Percentiles rank a stretch among this genome's conserved stretches.
These are phyloP conservation scores for Cytospora mali DNA, from an alignment of 2,329 filamentous ascomycete genomes.

Conservation along the genomic window DNA sequence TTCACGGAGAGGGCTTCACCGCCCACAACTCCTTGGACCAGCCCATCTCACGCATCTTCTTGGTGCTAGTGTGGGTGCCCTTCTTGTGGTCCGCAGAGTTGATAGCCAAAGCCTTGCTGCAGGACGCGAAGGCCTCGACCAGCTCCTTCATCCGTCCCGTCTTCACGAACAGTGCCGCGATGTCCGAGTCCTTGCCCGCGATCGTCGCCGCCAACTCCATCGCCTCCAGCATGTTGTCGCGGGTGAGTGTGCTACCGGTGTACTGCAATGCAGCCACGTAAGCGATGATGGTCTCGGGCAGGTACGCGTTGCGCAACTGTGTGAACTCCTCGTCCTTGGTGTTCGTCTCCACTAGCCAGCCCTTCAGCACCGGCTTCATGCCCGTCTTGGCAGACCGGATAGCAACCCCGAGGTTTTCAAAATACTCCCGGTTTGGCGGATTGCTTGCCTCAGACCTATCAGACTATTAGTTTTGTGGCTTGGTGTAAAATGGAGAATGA, in stretches of 20 bases:
- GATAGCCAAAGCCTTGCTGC: conserved; percentile 71
- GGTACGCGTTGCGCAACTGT: conserved; percentile 72
- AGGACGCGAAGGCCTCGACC: conserved; percentile 73
- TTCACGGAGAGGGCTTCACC: conserved; percentile 45
- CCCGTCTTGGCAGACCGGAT: conserved; percentile 57
- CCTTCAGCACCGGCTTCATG: conserved; percentile 64
- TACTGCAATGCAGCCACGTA: conserved; percentile 82
- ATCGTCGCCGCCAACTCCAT: conserved; percentile 83
- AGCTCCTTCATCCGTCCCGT: conserved; percentile 74
- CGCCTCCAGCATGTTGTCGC: conserved; percentile 77
- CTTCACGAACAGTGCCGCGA: conserved; percentile 66
- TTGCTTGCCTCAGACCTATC: conserved; percentile 37
- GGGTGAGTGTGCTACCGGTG: conserved; percentile 71
- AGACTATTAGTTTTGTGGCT: conserved; percentile 34
- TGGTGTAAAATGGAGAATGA: too few relatives aligned
- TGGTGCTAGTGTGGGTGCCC: conserved; percentile 51
- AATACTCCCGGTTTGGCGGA: conserved; percentile 51
- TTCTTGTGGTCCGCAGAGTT: conserved; percentile 57
- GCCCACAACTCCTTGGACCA: conserved; percentile 67
- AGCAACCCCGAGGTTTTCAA: conserved; percentile 55
- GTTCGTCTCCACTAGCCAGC: conserved; percentile 62
- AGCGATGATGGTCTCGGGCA: conserved; percentile 83
- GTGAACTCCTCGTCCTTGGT: conserved; percentile 62
- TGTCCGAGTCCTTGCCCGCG: conserved; percentile 69
- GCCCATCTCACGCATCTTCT: conserved; percentile 63